phyloP scores from a whole-genome alignment of 2,329 filamentous ascomycete species.

The Massarina eburnea region DNA sequence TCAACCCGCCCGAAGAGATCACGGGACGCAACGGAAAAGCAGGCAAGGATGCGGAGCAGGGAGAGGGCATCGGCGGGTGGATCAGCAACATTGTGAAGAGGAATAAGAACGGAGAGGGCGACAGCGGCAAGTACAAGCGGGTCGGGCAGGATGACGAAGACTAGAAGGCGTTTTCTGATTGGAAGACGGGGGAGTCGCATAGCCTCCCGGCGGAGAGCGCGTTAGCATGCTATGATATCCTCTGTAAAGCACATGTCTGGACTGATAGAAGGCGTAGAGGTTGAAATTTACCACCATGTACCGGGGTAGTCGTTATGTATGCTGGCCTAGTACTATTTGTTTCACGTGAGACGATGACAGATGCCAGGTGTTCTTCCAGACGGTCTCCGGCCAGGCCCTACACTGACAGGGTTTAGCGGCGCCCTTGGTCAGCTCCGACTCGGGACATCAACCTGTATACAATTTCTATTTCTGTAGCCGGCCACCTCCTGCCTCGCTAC shows the following conservation, averaged over 20 bases:
- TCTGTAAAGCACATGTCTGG: slow-evolving; percentile 22
- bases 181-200: not conserved
- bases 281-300: too few relatives aligned
- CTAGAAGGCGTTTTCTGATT: slow-evolving; percentile 11
- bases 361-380: slow-evolving; percentile 19
- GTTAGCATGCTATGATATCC: slow-evolving; percentile 28
- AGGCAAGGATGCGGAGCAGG: slow-evolving; percentile 30
- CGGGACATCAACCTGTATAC: slow-evolving; percentile 4
- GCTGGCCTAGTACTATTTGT: not conserved
- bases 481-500: slow-evolving; percentile 18
- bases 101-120: slow-evolving; percentile 49
- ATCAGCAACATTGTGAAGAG: slow-evolving; percentile 67
- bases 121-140: slow-evolving; percentile 49
- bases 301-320: not conserved
- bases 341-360: slow-evolving; percentile 13
- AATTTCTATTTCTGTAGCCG: slow-evolving; percentile 30
- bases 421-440: slow-evolving; percentile 17
- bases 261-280: slow-evolving; percentile 32
- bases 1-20: slow-evolving; percentile 73
- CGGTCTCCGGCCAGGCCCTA: slow-evolving; percentile 7
- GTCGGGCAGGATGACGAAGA: slow-evolving; percentile 49
- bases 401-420: slow-evolving; percentile 10
- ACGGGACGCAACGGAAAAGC: slow-evolving; percentile 53
- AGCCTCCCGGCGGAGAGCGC: slow-evolving; percentile 13
- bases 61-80: slow-evolving; percentile 68